Base-by-base conservation (phyloP, 2,329 filamentous ascomycete genomes). In the Pseudogymnoascus destructans region DNA sequence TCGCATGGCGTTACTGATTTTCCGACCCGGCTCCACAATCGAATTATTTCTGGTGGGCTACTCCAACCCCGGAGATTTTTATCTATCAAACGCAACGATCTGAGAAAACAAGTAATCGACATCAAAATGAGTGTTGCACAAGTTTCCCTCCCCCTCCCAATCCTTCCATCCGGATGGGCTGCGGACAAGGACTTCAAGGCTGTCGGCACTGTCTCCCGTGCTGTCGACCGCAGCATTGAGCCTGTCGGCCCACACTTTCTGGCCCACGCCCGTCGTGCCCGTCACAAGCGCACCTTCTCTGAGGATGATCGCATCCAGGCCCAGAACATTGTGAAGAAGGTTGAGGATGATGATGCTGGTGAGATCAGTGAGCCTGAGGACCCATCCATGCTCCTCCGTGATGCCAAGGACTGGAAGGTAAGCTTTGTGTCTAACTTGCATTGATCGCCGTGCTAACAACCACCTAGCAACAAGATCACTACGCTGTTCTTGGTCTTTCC, bases 381-480 rank as follows among this genome's bases (percentile, higher is more conserved):
- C 70, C 86, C 89, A 59, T 81, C 95, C 76, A 86, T 97, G 82
- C 83, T 98, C 30, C 81, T 88, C 72, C 83, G 90, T 58, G 90
- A 97, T 71, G 91, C 93, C 69, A 98, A 98, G 79, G 93, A 98
- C 78, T 98, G 93, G 93, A 98, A 98, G 87, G 89, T 92, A 73
- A 64, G 78, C 17, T 13, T 32, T 65, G 57, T 19, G 36, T 30
- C 5, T 30, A 15, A 57, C 57, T 30, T n/a, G 35, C n/a, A 15
- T 15, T 42, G 17, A 38, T 55, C 11, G 6, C 17, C 9, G 32
- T 59, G 25, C 61, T 65, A 63, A 66, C 60, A 13, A 57, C 23
- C 54, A 19, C 62, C 55, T 63, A 95, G 88, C 79, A 78, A 65
- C 93, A 98, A 84, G 93, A 98, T 70, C 93, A 98, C 77, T 98